Evolutionary conservation across 495 filamentous ascomycete genomes (phyloP).

Genomic region (Penicillium soppii): DNA sequence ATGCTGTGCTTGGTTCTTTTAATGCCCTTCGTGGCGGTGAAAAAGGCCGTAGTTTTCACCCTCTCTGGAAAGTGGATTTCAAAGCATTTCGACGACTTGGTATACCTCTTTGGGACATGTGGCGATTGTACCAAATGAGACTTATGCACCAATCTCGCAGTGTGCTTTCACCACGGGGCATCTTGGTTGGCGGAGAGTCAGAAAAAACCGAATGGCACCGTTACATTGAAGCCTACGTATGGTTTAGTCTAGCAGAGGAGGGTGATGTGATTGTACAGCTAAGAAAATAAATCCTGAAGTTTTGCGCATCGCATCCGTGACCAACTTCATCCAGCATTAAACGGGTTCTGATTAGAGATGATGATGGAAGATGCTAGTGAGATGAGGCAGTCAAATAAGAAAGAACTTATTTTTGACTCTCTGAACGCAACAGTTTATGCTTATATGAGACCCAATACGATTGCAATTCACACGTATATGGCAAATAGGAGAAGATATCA

Average conservation of each 20-base stretch:
- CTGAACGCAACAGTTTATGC: no score
- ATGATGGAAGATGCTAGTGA: no score
- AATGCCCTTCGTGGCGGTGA: slow-evolving; percentile 4
- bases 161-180: slow-evolving; percentile 41
- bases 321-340: no score
- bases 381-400: no score
- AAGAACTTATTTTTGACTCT: no score
- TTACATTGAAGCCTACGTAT: background rate
- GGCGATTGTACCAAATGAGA: slow-evolving; percentile 48
- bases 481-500: no score
- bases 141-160: slow-evolving; percentile 10
- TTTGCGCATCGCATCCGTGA: no score
- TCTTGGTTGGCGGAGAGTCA: slow-evolving; percentile 29
- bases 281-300: no score
- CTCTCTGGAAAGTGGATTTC: slow-evolving; percentile 8
- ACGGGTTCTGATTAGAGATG: no score
- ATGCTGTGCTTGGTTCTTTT: background rate
- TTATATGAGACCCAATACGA: no score
- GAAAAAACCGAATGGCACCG: slow-evolving; percentile 1
- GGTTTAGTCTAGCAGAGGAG: slow-evolving; percentile 4
- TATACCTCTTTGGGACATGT: slow-evolving; percentile 22
- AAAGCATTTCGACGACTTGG: slow-evolving; percentile 6
- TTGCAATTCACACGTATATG: no score
- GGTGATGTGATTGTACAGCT: slow-evolving; percentile 2
- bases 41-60: slow-evolving; percentile 7